Evolutionary conservation across 495 filamentous ascomycete genomes (phyloP).

Genomic region (Annulohypoxylon moriforme): DNA sequence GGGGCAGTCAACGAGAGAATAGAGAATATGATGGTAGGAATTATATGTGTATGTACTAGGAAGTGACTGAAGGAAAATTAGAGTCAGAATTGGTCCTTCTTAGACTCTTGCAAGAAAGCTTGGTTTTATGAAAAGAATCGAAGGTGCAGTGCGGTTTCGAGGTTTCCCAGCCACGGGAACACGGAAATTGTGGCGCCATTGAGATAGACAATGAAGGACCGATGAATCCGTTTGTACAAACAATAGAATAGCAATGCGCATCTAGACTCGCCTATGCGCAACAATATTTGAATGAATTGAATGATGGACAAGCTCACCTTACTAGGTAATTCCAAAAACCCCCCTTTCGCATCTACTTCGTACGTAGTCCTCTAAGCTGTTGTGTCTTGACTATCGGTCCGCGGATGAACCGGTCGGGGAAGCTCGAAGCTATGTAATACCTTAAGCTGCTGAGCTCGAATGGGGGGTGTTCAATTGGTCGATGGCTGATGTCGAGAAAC

Average conservation of each 20-base stretch:
- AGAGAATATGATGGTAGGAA: not conserved
- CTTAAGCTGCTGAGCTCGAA: constrained; percentile 8
- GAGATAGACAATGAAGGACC: constrained; percentile 3
- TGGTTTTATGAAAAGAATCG: not conserved
- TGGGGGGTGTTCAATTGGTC: constrained; percentile 30
- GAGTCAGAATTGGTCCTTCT: not conserved
- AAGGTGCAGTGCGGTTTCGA: constrained; percentile 12
- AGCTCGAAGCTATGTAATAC: constrained; percentile 20
- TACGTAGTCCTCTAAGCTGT: not conserved
- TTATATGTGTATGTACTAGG: not conserved
- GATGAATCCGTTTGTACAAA: constrained; percentile 14
- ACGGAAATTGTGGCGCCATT: constrained; percentile 2
- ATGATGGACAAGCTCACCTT: constrained; percentile 17
- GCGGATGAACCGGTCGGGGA: constrained; percentile 32
- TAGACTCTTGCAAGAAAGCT: not conserved
- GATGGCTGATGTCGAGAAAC: constrained; percentile 22
- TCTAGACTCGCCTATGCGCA: not conserved
- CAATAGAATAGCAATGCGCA: constrained; percentile 10
- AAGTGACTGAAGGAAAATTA: not conserved
- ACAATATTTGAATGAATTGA: not conserved
- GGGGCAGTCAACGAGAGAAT: not conserved
- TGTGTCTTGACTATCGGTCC: constrained; percentile 17
- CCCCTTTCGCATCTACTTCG: not conserved
- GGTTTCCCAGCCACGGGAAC: constrained; percentile 3
- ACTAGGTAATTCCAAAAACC: constrained; percentile 10